Evolutionary conservation across 148 eudicot genomes (phyloP).

Genomic region (Cornus controversa): DNA sequence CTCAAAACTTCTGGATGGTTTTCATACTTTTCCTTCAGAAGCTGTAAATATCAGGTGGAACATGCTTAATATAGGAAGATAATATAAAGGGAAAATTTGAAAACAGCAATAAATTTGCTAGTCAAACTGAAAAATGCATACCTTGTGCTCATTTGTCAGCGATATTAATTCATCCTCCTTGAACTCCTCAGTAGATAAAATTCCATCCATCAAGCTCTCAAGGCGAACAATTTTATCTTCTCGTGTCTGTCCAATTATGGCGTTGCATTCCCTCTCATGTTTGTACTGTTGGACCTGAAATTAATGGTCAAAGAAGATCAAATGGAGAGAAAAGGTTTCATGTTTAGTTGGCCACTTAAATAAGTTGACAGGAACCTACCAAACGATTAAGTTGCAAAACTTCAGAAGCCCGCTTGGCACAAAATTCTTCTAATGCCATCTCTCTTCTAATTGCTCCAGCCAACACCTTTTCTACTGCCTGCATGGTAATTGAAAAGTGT

Average conservation of each 20-base stretch:
- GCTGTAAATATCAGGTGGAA: slow-evolving; percentile 33
- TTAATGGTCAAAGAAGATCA: slow-evolving; percentile 15
- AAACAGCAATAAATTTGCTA: neutral
- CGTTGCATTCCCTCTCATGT: slow-evolving; percentile 95
- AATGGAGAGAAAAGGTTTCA: neutral
- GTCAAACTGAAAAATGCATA: slow-evolving; percentile 20
- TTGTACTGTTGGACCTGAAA: slow-evolving; percentile 95
- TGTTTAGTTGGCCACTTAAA: neutral
- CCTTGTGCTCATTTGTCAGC: slow-evolving; percentile 81
- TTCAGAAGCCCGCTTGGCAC: slow-evolving; percentile 77
- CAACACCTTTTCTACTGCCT: slow-evolving; percentile 96
- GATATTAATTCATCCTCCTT: slow-evolving; percentile 73
- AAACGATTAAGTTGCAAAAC: slow-evolving; percentile 82
- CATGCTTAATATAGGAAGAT: neutral
- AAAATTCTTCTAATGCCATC: slow-evolving; percentile 91
- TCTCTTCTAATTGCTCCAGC: slow-evolving; percentile 97
- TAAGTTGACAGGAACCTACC: slow-evolving; percentile 41
- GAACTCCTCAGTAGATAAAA: slow-evolving; percentile 79
- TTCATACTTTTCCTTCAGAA: slow-evolving; percentile 80
- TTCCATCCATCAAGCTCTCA: slow-evolving; percentile 95
- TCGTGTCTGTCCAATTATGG: slow-evolving; percentile 77
- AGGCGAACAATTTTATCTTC: slow-evolving; percentile 94
- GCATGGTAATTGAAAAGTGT: slow-evolving; percentile 22
- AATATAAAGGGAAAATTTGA: neutral
- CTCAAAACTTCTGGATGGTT: slow-evolving; percentile 87